These are phyloP conservation scores for Penicillium sp. DNA, from an alignment of 2,329 filamentous ascomycete species.

Conservation along the genomic window DNA sequence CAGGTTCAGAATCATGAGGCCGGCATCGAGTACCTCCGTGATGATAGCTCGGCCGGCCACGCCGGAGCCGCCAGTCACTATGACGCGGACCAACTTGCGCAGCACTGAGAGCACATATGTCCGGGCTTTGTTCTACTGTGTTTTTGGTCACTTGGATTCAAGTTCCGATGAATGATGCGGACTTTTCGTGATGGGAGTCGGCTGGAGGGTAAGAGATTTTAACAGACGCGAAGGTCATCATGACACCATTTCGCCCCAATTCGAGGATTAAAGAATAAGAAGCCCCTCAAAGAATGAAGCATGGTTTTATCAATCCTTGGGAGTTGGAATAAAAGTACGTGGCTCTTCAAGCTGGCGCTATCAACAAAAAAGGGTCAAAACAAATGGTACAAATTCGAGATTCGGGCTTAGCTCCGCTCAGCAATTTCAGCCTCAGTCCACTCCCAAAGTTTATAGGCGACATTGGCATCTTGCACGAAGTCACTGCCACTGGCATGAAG, in stretches of 20 bases:
- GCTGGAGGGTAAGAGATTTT: neutral
- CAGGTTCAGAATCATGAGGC: constrained; percentile 55
- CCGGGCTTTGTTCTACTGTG: neutral
- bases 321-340: neutral
- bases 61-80: constrained; percentile 57
- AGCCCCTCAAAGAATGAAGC: neutral
- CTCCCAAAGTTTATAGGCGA: constrained; percentile 42
- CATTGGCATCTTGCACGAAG: constrained; percentile 31
- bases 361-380: neutral
- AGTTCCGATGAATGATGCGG: neutral
- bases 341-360: neutral
- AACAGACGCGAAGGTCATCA: constrained; percentile 15
- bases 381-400: neutral
- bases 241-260: constrained; percentile 12
- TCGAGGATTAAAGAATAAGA: neutral
- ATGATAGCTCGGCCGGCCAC: constrained; percentile 56
- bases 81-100: constrained; percentile 45
- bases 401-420: constrained; percentile 7
- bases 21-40: constrained; percentile 49
- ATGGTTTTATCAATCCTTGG: neutral
- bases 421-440: constrained; percentile 43
- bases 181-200: neutral
- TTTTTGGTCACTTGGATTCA: neutral
- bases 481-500: constrained; percentile 28
- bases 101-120: neutral